Evolutionary conservation across 257 asterid species (phyloP), one percentile per base, ranked within the genome.

Genomic region (Nicotiana benthamiana): DNA sequence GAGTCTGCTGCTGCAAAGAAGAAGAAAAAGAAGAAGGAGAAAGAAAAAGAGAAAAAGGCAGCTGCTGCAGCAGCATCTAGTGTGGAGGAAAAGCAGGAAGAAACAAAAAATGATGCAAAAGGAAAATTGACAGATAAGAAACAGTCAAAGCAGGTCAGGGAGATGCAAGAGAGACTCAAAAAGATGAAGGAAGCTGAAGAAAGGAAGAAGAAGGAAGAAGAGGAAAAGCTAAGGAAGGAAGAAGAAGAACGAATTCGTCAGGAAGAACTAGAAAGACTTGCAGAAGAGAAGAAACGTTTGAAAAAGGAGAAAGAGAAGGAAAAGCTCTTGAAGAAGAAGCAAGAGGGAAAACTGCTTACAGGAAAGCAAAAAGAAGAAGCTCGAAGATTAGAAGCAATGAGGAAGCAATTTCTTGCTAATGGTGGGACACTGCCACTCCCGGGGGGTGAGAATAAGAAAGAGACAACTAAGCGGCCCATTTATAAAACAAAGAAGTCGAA

Each of bases 311-410:
- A 77, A 81, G 98, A 93, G 81, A 96, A 91, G 88, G 98, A 92
- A 86, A 96, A 94, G 84, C 85, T 91, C 59, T 80, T 83, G 86
- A 93, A 90, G 92, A 94, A 91, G 86, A 96, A 91, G 83, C 94
- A 54, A 82, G 97, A 96, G 70, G 99, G 98, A 57, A 96, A 86
- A 83, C 88, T 90, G 65, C 86, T 91, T 61, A 94, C 99, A 0
- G 97, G 89, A 79, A 96, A 92, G 87, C 97, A 96, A 83, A 94
- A 93, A 90, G 97, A 92, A 85, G 97, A 91, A 87, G 96, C 97
- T 83, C 93, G 93, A 81, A 91, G 97, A 85, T 80, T 85, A 85
- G 98, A 96, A 87, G 91, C 94, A 80, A 90, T 94, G 93, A 89
- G 97, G 87, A 92, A 91, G 56, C 97, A 96, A 83, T 86, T 96